Conservation (phyloP, 176 grass and related monocot genomes). For the Phyllostachys edulis region DNA sequence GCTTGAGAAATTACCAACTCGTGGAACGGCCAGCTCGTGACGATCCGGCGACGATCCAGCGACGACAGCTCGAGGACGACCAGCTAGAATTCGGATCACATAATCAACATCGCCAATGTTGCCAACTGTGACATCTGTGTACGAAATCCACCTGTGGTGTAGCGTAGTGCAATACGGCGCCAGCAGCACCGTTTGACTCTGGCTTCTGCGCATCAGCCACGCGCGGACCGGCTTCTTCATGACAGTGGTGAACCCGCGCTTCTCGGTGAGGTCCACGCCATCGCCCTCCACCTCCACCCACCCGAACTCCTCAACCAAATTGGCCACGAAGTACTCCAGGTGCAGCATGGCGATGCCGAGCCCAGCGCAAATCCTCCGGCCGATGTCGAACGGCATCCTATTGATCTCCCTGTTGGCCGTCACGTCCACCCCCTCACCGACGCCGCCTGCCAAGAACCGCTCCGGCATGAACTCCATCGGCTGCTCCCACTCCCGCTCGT, state of each 20-base stretch:
- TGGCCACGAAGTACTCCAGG: conserved; percentile 65
- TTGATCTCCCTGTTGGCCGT: conserved; percentile 61
- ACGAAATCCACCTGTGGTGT: too few relatives aligned
- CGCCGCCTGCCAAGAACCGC: conserved; percentile 18
- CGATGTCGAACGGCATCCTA: conserved; percentile 69
- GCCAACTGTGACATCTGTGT: too few relatives aligned
- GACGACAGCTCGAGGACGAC: too few relatives aligned
- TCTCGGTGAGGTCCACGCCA: conserved; percentile 46
- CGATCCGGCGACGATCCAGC: too few relatives aligned
- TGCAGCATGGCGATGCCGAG: conserved; percentile 54
- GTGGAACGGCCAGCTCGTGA: too few relatives aligned
- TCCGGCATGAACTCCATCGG: conserved; percentile 49
- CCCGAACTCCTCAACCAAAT: conserved; percentile 57
- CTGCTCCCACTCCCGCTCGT: conserved; percentile 37
- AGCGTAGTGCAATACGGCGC: too few relatives aligned
- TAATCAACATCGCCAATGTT: too few relatives aligned
- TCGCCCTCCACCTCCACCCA: conserved; percentile 40
- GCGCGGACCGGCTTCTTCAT: conserved; percentile 46
- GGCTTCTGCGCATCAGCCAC: too few relatives aligned
- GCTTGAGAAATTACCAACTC: too few relatives aligned
- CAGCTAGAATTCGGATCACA: too few relatives aligned
- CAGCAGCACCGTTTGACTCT: too few relatives aligned
- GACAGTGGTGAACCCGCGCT: conserved; percentile 35
- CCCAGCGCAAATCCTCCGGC: conserved; percentile 54
- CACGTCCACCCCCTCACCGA: conserved; percentile 24